Percentiles rank a stretch among this genome's conserved stretches.
phyloP scores from a whole-genome alignment of 176 grass and related monocot genomes.

The Zoysia pacifica region DNA sequence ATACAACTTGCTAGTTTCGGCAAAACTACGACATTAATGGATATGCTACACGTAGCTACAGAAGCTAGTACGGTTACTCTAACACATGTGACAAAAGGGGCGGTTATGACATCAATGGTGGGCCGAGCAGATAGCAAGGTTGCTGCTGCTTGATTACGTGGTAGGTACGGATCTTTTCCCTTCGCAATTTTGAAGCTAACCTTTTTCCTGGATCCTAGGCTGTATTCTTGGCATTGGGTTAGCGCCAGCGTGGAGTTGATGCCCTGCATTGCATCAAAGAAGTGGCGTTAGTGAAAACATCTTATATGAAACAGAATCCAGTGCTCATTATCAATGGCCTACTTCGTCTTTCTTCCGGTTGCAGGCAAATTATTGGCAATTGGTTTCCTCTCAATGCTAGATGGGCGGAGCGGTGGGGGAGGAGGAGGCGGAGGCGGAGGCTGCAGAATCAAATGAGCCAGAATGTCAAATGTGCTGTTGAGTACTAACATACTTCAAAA shows the following conservation, averaged over 20 bases:
- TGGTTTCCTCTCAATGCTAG: slow-evolving; percentile 38
- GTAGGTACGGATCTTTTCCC: not conserved
- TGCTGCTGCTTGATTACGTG: not conserved
- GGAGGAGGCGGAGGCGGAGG: slow-evolving; percentile 51
- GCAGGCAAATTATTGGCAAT: slow-evolving; percentile 41
- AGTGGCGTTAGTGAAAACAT: not conserved
- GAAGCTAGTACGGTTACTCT: slow-evolving; percentile 36
- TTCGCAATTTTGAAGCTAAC: slow-evolving; percentile 28
- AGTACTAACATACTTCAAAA: not conserved
- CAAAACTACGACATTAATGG: slow-evolving; percentile 35
- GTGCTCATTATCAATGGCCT: slow-evolving; percentile 23
- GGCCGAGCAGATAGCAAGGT: slow-evolving; percentile 9
- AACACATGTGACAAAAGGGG: slow-evolving; percentile 19
- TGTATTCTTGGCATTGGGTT: slow-evolving; percentile 14
- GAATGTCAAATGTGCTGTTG: not conserved
- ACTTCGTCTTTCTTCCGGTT: slow-evolving; percentile 77
- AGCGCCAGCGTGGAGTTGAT: slow-evolving; percentile 47
- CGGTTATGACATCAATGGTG: slow-evolving; percentile 21
- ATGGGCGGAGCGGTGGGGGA: slow-evolving; percentile 4
- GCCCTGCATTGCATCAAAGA: slow-evolving; percentile 36
- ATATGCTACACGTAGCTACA: slow-evolving; percentile 49
- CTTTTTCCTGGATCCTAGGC: slow-evolving; percentile 8
- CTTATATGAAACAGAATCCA: not conserved
- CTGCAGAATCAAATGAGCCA: slow-evolving; percentile 34
- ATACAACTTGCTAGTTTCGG: slow-evolving; percentile 40